A percentile compares a stretch with the other conserved stretches of the same genome.
Evolutionary conservation across 805 yeast species (phyloP).

Genomic region (Metschnikowia anglica): DNA sequence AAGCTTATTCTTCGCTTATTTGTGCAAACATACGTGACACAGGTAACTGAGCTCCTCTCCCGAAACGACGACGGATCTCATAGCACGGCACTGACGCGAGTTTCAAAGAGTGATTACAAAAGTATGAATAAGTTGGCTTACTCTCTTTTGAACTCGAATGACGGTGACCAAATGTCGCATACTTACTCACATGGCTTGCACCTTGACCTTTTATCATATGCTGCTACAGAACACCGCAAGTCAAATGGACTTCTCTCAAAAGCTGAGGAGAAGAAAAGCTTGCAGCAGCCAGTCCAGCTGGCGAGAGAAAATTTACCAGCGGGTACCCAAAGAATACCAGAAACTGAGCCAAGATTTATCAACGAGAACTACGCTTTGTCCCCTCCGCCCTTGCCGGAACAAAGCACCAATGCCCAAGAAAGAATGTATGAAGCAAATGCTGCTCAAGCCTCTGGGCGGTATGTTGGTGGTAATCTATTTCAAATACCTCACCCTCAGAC

Average conservation of each 20-base stretch:
- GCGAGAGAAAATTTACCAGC: neutral
- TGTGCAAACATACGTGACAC: conserved; percentile 59
- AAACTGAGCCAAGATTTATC: neutral
- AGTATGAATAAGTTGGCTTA: conserved; percentile 23
- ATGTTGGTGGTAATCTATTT: neutral
- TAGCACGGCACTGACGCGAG: neutral
- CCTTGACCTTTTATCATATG: conserved; percentile 21
- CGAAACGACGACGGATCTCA: conserved; percentile 25
- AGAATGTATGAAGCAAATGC: neutral
- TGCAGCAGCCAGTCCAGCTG: neutral
- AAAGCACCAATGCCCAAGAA: neutral
- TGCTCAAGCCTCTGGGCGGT: neutral
- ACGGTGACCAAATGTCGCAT: conserved; percentile 4
- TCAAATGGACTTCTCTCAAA: conserved; percentile 6
- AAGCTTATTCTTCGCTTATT: conserved; percentile 57
- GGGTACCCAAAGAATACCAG: neutral
- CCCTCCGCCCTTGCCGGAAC: neutral
- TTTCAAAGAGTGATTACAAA: conserved; percentile 18
- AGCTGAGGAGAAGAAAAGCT: neutral
- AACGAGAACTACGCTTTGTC: neutral
- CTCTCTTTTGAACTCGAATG: conserved; percentile 5
- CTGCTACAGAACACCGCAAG: conserved; percentile 19
- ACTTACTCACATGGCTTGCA: conserved; percentile 11
- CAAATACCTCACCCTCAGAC: neutral
- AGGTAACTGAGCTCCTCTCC: conserved; percentile 39